A percentile compares a stretch with the other conserved stretches of the same genome.
Conservation (phyloP, 2,329 filamentous ascomycete genomes). For the Fusarium decemcellulare region DNA sequence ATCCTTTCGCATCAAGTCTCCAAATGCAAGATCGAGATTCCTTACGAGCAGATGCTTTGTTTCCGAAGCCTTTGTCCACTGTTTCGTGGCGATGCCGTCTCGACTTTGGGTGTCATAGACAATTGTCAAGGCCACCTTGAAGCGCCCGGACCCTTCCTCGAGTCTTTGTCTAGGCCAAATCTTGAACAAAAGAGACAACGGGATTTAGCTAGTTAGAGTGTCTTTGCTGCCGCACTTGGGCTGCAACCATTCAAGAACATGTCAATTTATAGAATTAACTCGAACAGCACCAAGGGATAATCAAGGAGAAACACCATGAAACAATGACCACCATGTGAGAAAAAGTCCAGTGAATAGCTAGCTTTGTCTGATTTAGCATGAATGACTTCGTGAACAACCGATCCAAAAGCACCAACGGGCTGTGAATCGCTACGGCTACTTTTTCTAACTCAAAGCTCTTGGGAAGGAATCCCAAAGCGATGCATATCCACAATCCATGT, state of each 20-base stretch:
- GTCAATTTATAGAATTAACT: not conserved
- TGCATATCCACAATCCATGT: too few relatives aligned
- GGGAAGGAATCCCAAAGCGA: too few relatives aligned
- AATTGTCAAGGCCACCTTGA: not conserved
- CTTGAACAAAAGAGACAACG: not conserved
- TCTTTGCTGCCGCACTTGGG: not conserved
- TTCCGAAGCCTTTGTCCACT: not conserved
- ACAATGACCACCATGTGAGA: too few relatives aligned
- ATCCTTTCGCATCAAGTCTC: conserved; percentile 4
- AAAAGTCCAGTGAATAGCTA: too few relatives aligned
- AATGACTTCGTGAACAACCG: too few relatives aligned
- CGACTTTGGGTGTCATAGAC: not conserved
- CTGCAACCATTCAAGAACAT: not conserved
- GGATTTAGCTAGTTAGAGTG: not conserved
- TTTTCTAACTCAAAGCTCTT: too few relatives aligned
- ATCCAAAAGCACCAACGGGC: too few relatives aligned
- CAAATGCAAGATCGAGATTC: not conserved
- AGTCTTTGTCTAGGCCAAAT: not conserved
- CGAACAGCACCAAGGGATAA: conserved; percentile 51
- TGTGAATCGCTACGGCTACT: too few relatives aligned
- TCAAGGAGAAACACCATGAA: too few relatives aligned
- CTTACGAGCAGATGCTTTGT: not conserved
- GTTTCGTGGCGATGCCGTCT: not conserved
- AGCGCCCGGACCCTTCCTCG: not conserved
- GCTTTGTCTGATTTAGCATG: too few relatives aligned